Base-by-base conservation (phyloP, 2,329 filamentous ascomycete species). In the Catunica adiposa region DNA sequence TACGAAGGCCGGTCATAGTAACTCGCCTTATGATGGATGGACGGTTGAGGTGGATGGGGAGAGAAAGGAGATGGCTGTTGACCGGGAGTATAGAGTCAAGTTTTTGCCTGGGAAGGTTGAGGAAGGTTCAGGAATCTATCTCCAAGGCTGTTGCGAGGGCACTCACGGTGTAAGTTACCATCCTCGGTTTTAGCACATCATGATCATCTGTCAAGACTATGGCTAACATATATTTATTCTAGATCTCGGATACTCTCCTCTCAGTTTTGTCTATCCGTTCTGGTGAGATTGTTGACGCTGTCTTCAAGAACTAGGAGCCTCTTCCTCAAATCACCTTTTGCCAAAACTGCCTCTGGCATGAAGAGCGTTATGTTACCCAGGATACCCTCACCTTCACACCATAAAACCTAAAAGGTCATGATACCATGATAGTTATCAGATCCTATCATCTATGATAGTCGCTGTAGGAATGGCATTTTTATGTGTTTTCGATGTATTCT, bases 81-180 rank as follows among this genome's bases (percentile, higher is more conserved):
- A 74, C 31, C 78, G 90, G 54, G 79, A 96, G 66, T 97, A 97
- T 68, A 76, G 76, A 53, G 79, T 96, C 51, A 71, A 82, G 58
- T 88, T 94, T 65, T 74, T 78, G 51, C 71, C 77, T 1, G 82
- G 78, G 29, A 74, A 77, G 51, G 83, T 97, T 34, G 76, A 80
- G n/a, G 65, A 75, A 0, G 79, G 82, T 47, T 84, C 87, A 14
- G 89, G 89, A 2, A 75, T 97, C 58, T 97, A 86, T 84, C 73
- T 97, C 62, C 92, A 97, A 67, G 90, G 90, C 31, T 96, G 89
- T 71, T 94, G 89, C 66, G 89, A 97, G 72, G 80, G 76, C 59
- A 94, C 89, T 34, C 90, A 97, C 68, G 90, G 90, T 58, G 84
- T 90, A 77, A 80, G 84, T 81, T 44, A 38, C 23, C n/a, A 25